These are phyloP conservation scores for Schizochytrium sp. DNA, from an alignment of 108 stramenopile genomes.

Conservation along the genomic window DNA sequence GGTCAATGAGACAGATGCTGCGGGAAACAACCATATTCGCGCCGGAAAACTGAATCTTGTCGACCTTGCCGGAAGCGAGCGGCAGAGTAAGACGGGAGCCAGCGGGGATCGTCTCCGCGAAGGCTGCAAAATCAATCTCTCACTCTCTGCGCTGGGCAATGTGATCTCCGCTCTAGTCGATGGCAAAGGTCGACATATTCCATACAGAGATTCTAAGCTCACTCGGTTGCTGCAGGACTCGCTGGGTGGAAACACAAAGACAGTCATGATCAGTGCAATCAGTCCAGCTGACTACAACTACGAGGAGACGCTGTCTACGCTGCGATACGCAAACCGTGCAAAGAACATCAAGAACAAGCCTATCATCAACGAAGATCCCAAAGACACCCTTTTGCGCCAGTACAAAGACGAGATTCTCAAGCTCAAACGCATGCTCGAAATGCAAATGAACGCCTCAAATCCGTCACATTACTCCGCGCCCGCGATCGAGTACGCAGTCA, in stretches of 20 bases:
- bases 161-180: constrained; percentile 57
- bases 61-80: constrained; percentile 54
- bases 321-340: constrained; percentile 59
- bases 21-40: constrained; percentile 42
- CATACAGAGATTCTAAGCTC: constrained; percentile 60
- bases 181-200: constrained; percentile 50
- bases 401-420: constrained; percentile 66
- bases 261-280: constrained; percentile 62
- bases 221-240: constrained; percentile 41
- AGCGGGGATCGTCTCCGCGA: constrained; percentile 52
- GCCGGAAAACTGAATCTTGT: constrained; percentile 58
- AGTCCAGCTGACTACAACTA: constrained; percentile 61
- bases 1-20: constrained; percentile 27
- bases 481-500: neutral
- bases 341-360: constrained; percentile 63
- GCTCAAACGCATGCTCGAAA: constrained; percentile 41
- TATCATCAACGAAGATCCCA: constrained; percentile 56
- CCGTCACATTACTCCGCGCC: neutral
- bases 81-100: constrained; percentile 53
- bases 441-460: neutral
- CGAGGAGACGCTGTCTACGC: constrained; percentile 56
- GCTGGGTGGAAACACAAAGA: constrained; percentile 62
- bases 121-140: constrained; percentile 69
- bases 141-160: constrained; percentile 90
- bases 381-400: constrained; percentile 49